Base-by-base conservation (phyloP, 2,329 filamentous ascomycete species). In the Alternaria triticimaculans region DNA sequence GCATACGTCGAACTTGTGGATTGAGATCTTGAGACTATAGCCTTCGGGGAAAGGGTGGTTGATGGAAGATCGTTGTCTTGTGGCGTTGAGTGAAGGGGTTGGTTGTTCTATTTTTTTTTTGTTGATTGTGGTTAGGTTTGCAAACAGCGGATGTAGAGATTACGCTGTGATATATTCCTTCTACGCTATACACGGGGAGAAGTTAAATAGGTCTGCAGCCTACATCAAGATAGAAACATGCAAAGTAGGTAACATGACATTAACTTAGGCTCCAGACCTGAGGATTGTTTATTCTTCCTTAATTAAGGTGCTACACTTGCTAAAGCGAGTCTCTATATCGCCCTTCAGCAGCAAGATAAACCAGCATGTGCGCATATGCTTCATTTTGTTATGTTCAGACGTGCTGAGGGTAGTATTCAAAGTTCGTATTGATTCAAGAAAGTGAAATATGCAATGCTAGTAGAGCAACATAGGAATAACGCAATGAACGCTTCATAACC, bases 401-500 rank as follows among this genome's bases (percentile, higher is more conserved):
- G 6, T 23, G 28, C 21, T 30, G 3, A 28, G 5, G 25, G 12
- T 30, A 3, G 7, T 45, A 28, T 21, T 26, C 18, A 45, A 45
- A 44, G 25, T 18, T 26, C 14, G 8, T 26, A 57, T 30, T 21
- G 18, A 25, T 30, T n/a, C 45, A 48, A 28, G 28, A 57, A 30
- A 8, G 28, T 11, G 20, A 28, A n/a, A 15, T 46, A 48, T 48
- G 43, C 25, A 44, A 58, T 28, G 55, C 55, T 44, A 37, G 50
- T 20, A 44, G n/a, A 56, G 49, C 14, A 50, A 33, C 7, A 18
- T 28, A 51, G 44, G 33, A 46, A 7, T 18, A 41, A 57, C 26
- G 18, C 58, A 62, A 58, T 51, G n/a, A 33, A 58, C 53, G 45
- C 46, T 45, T 58, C 28, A 49, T 23, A 33, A 12, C 48, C 21